Evolutionary conservation across 2,329 filamentous ascomycete species (phyloP).

Genomic region (Tolypocladium guangdongense): DNA sequence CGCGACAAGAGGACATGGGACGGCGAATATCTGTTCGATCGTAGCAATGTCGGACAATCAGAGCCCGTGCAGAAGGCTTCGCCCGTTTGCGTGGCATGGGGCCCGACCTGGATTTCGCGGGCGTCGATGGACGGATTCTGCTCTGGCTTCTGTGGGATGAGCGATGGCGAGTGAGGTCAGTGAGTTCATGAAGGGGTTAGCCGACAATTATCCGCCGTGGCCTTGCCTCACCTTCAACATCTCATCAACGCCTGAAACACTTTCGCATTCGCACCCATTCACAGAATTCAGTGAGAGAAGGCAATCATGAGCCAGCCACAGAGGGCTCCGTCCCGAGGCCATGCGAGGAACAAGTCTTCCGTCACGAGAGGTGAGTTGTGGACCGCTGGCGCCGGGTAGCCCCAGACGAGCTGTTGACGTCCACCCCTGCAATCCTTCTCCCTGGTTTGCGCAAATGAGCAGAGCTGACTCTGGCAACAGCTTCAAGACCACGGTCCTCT

Average conservation of each 20-base stretch:
- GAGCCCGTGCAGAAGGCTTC: too few species aligned
- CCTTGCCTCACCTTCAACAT: background rate
- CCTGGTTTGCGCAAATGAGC: background rate
- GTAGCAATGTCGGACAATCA: too few species aligned
- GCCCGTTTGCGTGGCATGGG: too few species aligned
- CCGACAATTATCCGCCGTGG: background rate
- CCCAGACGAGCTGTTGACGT: background rate
- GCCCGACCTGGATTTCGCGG: too few species aligned
- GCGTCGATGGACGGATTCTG: background rate
- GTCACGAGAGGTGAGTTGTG: slow-evolving; percentile 5
- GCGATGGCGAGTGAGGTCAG: background rate
- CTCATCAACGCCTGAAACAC: background rate
- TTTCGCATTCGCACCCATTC: background rate
- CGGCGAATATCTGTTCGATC: too few species aligned
- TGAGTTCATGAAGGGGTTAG: background rate
- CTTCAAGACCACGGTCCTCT: slow-evolving; percentile 7
- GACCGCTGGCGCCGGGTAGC: background rate
- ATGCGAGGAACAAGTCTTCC: slow-evolving; percentile 4
- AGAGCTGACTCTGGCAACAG: background rate
- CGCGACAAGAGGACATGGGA: too few species aligned
- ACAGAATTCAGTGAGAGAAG: background rate
- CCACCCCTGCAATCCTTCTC: background rate
- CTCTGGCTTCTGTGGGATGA: too few species aligned
- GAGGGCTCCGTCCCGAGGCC: background rate
- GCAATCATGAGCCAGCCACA: slow-evolving; percentile 2